phyloP scores from a whole-genome alignment of 768 basidiomycete species.

The Mycena olivaceomarginata region DNA sequence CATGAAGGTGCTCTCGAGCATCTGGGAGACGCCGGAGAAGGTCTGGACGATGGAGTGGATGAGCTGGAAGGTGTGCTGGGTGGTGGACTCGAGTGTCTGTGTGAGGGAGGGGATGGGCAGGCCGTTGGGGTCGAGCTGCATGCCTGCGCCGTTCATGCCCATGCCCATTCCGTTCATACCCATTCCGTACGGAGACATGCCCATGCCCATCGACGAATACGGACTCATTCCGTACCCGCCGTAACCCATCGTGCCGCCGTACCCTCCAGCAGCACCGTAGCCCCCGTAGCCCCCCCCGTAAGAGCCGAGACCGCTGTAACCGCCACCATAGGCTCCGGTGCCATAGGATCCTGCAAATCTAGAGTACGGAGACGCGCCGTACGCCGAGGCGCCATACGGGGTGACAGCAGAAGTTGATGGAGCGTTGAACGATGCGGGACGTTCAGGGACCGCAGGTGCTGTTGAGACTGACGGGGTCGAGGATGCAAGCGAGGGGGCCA shows the following conservation, averaged over 20 bases:
- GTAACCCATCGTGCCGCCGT: slow-evolving; percentile 51
- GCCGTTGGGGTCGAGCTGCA: slow-evolving; percentile 68
- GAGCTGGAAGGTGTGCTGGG: slow-evolving; percentile 94
- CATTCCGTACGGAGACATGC: slow-evolving; percentile 47
- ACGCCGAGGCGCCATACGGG: slow-evolving; percentile 60
- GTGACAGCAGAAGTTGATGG: slow-evolving; percentile 55
- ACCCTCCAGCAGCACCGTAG: slow-evolving; percentile 45
- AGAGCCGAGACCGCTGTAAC: slow-evolving; percentile 36
- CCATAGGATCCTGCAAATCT: slow-evolving; percentile 65
- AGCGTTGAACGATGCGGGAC: slow-evolving; percentile 72
- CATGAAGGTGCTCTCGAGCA: slow-evolving; percentile 98
- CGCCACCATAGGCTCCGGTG: slow-evolving; percentile 63
- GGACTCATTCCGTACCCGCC: slow-evolving; percentile 51
- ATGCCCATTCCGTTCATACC: slow-evolving; percentile 54
- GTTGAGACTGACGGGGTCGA: slow-evolving; percentile 53
- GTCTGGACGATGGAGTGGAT: slow-evolving; percentile 97
- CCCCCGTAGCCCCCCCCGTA: slow-evolving; percentile 60
- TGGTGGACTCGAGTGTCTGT: slow-evolving; percentile 92
- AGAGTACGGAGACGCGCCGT: slow-evolving; percentile 65
- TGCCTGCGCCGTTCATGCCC: slow-evolving; percentile 68
- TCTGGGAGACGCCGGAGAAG: slow-evolving; percentile 95
- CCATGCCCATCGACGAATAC: slow-evolving; percentile 46
- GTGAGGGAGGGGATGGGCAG: slow-evolving; percentile 82
- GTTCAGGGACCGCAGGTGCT: slow-evolving; percentile 73
- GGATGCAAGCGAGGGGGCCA: slow-evolving; percentile 52